phyloP scores from a whole-genome alignment of 2,329 filamentous ascomycete species.

The Xylariaceae sp. region DNA sequence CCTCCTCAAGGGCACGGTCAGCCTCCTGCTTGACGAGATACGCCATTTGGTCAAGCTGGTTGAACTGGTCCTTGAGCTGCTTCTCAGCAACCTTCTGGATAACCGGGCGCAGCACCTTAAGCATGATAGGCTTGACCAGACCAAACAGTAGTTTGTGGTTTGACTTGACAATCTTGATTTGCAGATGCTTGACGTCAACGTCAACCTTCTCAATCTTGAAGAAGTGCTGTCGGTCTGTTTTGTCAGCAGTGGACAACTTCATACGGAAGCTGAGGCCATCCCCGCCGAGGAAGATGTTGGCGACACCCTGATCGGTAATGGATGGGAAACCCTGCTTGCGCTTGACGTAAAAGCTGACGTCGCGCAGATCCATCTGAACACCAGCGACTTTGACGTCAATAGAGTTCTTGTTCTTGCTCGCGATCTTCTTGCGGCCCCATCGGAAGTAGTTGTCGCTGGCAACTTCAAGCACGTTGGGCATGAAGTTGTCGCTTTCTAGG shows the following conservation, averaged over 20 bases:
- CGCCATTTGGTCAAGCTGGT: slow-evolving; percentile 66
- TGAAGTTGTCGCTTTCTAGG: slow-evolving; percentile 93
- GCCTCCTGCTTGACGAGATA: slow-evolving; percentile 81
- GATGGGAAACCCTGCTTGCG: slow-evolving; percentile 90
- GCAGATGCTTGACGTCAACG: slow-evolving; percentile 75
- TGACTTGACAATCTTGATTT: slow-evolving; percentile 89
- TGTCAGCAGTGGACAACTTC: slow-evolving; percentile 76
- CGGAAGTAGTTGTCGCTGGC: slow-evolving; percentile 91
- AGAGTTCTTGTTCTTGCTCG: slow-evolving; percentile 74
- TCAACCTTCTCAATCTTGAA: slow-evolving; percentile 92
- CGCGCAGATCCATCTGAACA: slow-evolving; percentile 85
- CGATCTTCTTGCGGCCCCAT: slow-evolving; percentile 85
- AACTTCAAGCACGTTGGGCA: slow-evolving; percentile 87
- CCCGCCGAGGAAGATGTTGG: slow-evolving; percentile 83
- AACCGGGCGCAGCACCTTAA: slow-evolving; percentile 78
- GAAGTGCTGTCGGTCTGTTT: slow-evolving; percentile 73
- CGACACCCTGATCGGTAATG: slow-evolving; percentile 80
- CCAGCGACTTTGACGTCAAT: slow-evolving; percentile 82
- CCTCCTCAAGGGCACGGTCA: slow-evolving; percentile 63
- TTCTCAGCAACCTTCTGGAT: slow-evolving; percentile 87
- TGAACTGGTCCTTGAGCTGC: slow-evolving; percentile 78
- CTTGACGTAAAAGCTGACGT: slow-evolving; percentile 93
- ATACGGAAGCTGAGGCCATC: slow-evolving; percentile 89
- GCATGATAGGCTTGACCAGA: slow-evolving; percentile 80
- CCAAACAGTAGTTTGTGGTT: slow-evolving; percentile 89